Evolutionary conservation across 2,329 filamentous ascomycete genomes (phyloP), one percentile per base, ranked within the genome.

Genomic region (Epichloe bromicola): DNA sequence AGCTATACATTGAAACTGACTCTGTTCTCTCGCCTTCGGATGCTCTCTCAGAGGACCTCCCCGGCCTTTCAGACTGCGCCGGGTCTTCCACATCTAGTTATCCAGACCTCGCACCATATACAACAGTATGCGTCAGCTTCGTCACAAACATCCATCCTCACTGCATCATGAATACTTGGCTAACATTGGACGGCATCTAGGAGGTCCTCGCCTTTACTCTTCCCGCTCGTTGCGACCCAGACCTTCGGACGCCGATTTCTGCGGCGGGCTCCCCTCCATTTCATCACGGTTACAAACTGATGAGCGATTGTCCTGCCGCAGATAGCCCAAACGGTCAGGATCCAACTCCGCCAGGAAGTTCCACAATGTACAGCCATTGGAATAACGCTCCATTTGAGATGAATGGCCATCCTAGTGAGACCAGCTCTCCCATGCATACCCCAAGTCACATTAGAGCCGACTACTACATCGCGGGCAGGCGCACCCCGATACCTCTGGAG

Each of bases 221-320:
- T 58, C 54, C 62, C 57, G 49, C 60, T 59, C 59, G 65, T 54
- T 70, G 67, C 63, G 73, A 75, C 55, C 60, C 69, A 38, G 67
- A 65, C 43, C 64, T 78, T 51, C 63, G 75, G 46, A 76, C 75
- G n/a, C 75, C 76, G 26, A 70, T 71, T n/a, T 77, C 75, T 45
- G 66, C 66, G 46, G 65, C 67, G 51, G 69, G 65, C 30, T 78
- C 75, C 34, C 34, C 75, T 49, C 70, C 71, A 46, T 57, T 75
- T 42, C 66, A 69, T 49, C 71, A 75, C 51, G 66, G 65, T 48
- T 62, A 63, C 50, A 74, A 74, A 56, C 63, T 68, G 46, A 63
- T 67, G 57, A 62, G 65, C 52, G 61, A 65, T 30, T 74, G 73
- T 54, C 68, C 58, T 44, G 59, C 67, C n/a, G 61, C 65, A 38